These are phyloP conservation scores for Bjerkandera adusta DNA, from an alignment of 1,284 basidiomycete species.

Conservation along the genomic window DNA sequence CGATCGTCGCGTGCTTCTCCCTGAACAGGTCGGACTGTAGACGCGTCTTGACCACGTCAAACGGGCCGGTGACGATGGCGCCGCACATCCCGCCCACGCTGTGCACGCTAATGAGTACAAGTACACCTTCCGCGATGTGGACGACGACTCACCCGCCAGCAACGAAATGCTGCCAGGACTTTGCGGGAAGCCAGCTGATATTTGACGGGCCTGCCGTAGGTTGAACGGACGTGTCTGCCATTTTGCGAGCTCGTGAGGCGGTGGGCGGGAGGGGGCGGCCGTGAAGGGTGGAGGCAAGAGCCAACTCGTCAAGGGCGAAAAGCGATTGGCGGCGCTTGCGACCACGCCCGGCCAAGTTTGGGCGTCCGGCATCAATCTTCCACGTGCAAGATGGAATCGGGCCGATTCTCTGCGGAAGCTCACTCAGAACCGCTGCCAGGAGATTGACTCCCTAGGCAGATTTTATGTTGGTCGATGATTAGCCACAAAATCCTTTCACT, in stretches of 20 bases:
- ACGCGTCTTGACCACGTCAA: constrained; percentile 98
- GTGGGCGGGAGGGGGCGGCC: neutral
- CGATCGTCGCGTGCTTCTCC: constrained; percentile 48
- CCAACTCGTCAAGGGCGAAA: neutral
- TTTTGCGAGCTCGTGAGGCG: constrained; percentile 10
- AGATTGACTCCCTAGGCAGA: too few relatives aligned
- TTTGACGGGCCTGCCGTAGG: constrained; percentile 30
- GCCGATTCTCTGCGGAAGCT: too few relatives aligned
- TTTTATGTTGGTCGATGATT: too few relatives aligned
- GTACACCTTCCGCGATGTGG: neutral
- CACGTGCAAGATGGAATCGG: too few relatives aligned
- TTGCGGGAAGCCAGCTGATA: constrained; percentile 54
- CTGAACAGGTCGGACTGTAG: constrained; percentile 90
- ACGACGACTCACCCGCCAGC: constrained; percentile 75
- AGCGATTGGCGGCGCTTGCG: neutral
- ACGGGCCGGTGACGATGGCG: constrained; percentile 93
- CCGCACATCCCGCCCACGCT: constrained; percentile 98
- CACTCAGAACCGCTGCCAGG: too few relatives aligned
- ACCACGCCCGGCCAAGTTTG: neutral
- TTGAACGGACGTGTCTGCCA: constrained; percentile 22
- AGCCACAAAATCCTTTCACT: too few relatives aligned
- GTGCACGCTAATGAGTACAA: constrained; percentile 1
- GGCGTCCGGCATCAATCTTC: too few relatives aligned
- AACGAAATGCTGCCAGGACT: constrained; percentile 83
- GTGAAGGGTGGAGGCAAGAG: neutral